A percentile compares a stretch with the other conserved stretches of the same genome.
phyloP scores from a whole-genome alignment of 345 rosid species.

The Brassica nigra region DNA sequence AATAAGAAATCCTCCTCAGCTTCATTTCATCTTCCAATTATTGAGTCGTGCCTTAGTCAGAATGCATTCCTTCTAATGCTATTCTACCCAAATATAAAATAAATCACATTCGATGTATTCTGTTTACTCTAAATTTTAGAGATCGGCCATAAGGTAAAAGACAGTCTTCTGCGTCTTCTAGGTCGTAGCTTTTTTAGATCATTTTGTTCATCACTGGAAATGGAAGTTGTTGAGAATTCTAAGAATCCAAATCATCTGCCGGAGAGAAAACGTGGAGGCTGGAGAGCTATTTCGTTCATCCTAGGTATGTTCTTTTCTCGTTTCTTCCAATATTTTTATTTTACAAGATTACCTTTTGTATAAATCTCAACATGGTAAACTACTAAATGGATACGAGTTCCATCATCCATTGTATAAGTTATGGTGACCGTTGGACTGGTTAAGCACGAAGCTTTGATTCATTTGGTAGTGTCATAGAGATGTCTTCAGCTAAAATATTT shows the following conservation, averaged over 20 bases:
- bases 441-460: background rate
- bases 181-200: background rate
- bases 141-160: background rate
- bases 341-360: background rate
- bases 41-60: conserved; percentile 16
- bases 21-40: conserved; percentile 36
- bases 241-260: conserved; percentile 3
- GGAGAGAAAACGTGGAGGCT: conserved; percentile 65
- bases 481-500: background rate
- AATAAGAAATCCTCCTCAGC: conserved; percentile 17
- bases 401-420: background rate
- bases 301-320: conserved; percentile 47
- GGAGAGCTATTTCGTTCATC: conserved; percentile 75
- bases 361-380: conserved; percentile 23
- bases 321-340: background rate
- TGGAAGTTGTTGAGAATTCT: conserved; percentile 16
- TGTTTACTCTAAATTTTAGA: background rate
- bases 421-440: background rate
- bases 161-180: background rate
- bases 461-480: background rate
- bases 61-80: conserved; percentile 15
- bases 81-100: conserved; percentile 5
- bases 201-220: conserved; percentile 18
- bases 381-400: background rate
- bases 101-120: background rate